Percentiles rank a stretch among this genome's conserved stretches.
phyloP scores from a whole-genome alignment of 2,329 filamentous ascomycete species.

The Mollisia scopiformis region DNA sequence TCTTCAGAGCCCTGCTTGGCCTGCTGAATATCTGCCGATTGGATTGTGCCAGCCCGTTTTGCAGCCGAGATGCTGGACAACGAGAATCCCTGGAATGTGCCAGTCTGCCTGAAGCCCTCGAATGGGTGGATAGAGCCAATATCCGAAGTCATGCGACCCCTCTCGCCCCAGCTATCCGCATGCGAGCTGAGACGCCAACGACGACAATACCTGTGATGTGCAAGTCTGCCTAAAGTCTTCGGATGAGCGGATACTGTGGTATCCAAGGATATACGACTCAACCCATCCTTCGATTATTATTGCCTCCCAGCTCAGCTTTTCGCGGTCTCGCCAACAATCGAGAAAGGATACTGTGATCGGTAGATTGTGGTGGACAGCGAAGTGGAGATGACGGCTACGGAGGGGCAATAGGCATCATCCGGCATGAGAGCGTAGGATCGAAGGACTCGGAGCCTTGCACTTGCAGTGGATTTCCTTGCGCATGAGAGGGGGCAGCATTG shows the following conservation, averaged over 20 bases:
- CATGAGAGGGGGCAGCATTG: constrained; percentile 12
- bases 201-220: constrained; percentile 15
- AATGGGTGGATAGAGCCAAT: background rate
- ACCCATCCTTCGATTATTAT: constrained; percentile 7
- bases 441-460: constrained; percentile 6
- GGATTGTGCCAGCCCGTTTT: background rate
- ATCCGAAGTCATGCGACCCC: background rate
- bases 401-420: constrained; percentile 18
- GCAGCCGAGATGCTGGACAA: constrained; percentile 12
- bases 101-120: constrained; percentile 7
- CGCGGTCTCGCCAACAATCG: background rate
- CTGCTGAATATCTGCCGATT: constrained; percentile 6
- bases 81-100: constrained; percentile 10
- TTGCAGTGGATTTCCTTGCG: constrained; percentile 9
- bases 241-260: constrained; percentile 17
- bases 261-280: constrained; percentile 15
- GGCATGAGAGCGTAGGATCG: constrained; percentile 23
- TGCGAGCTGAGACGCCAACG: constrained; percentile 20
- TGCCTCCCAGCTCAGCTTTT: constrained; percentile 4
- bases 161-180: background rate
- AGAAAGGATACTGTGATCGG: constrained; percentile 9
- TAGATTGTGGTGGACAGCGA: constrained; percentile 21
- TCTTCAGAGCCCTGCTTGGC: background rate
- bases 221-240: constrained; percentile 21
- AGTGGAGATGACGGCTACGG: constrained; percentile 18